phyloP scores from a whole-genome alignment of 148 eudicot genomes.

The Bassia scoparia region DNA sequence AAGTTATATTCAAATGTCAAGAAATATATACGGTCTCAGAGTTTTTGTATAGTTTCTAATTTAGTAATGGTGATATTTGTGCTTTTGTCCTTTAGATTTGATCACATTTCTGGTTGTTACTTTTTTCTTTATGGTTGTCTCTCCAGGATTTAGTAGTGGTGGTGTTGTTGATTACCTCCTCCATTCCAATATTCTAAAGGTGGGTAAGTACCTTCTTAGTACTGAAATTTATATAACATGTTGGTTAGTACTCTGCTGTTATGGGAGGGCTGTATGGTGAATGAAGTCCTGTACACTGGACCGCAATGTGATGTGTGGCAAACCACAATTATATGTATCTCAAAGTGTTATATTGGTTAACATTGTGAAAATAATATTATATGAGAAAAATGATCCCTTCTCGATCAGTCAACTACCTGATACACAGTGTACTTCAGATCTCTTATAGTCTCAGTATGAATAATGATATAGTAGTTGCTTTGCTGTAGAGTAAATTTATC shows the following conservation, averaged over 20 bases:
- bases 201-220: constrained; percentile 55
- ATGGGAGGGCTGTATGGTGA: no score
- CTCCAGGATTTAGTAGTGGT: constrained; percentile 97
- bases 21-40: no score
- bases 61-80: background rate
- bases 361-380: background rate
- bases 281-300: background rate
- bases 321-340: background rate
- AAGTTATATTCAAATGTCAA: no score
- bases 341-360: background rate
- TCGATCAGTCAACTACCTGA: background rate
- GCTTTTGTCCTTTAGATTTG: background rate
- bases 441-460: background rate
- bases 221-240: background rate
- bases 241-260: no score
- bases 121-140: constrained; percentile 15
- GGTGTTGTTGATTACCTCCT: constrained; percentile 91
- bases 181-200: constrained; percentile 98
- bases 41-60: background rate
- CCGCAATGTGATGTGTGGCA: background rate
- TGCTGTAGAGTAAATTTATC: background rate
- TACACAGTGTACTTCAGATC: background rate
- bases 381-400: background rate
- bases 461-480: no score
- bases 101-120: constrained; percentile 6